A percentile compares a stretch with the other conserved stretches of the same genome.
These are phyloP conservation scores for Plasmodium inui DNA, from an alignment of 169 alveolate species.

Conservation along the genomic window DNA sequence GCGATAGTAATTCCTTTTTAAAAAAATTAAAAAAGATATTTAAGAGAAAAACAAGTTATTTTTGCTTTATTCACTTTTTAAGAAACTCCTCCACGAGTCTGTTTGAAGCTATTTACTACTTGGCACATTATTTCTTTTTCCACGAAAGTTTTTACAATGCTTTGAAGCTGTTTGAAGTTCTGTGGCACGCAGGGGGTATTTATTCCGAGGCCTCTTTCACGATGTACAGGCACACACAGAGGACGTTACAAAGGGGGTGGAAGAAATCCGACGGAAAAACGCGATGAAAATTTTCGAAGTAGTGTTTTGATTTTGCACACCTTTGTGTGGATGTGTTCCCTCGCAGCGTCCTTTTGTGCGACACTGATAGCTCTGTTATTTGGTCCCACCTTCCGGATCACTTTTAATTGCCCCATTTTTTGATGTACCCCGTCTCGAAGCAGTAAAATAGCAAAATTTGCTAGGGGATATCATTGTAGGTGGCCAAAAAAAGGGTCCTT, in stretches of 20 bases:
- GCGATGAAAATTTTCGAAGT: background rate
- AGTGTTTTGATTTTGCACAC: background rate
- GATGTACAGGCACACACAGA: slow-evolving; percentile 1
- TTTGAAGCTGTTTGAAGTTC: slow-evolving; percentile 17
- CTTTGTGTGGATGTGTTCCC: background rate
- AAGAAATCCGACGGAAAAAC: background rate
- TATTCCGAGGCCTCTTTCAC: slow-evolving; percentile 20
- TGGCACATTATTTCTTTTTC: slow-evolving; percentile 56
- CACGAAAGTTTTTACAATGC: slow-evolving; percentile 18
- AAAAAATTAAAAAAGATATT: slow-evolving; percentile 8
- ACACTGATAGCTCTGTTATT: background rate
- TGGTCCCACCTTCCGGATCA: background rate
- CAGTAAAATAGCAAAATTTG: background rate
- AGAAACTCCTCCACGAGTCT: slow-evolving; percentile 19
- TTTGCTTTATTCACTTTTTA: slow-evolving; percentile 26
- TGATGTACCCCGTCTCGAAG: background rate
- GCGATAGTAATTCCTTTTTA: background rate
- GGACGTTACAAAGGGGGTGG: background rate
- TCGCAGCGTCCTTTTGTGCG: background rate
- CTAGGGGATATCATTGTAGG: background rate
- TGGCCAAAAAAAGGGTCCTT: background rate
- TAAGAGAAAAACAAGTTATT: slow-evolving; percentile 34
- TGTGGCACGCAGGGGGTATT: slow-evolving; percentile 48
- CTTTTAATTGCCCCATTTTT: background rate
- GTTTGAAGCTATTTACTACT: slow-evolving; percentile 28